Evolutionary conservation across 2,329 filamentous ascomycete genomes (phyloP).

Genomic region (Drechslerella coelobrocha): DNA sequence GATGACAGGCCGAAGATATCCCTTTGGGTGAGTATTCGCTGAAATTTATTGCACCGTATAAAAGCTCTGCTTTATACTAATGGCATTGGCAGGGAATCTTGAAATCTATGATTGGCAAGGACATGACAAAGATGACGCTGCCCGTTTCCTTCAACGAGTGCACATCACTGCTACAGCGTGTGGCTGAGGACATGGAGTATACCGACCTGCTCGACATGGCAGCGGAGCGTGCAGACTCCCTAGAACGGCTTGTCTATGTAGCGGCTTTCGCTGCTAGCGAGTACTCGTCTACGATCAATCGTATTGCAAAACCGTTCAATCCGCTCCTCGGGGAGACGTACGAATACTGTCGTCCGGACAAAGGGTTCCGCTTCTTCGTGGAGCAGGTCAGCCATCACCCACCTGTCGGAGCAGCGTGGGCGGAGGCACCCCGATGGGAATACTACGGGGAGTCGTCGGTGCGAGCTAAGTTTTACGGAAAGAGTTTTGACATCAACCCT

Average conservation of each 20-base stretch:
- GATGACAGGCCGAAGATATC: constrained; percentile 93
- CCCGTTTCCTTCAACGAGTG: constrained; percentile 99
- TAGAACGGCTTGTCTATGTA: constrained; percentile 91
- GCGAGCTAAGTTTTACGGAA: constrained; percentile 96
- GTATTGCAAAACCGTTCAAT: constrained; percentile 98
- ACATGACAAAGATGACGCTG: constrained; percentile 99
- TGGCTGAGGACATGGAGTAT: constrained; percentile 98
- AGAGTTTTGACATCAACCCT: constrained; percentile 95
- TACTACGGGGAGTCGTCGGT: constrained; percentile 97
- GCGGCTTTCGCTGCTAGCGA: constrained; percentile 95
- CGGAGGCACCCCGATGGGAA: constrained; percentile 91
- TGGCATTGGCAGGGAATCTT: constrained; percentile 74
- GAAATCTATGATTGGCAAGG: constrained; percentile 99
- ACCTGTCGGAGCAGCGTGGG: constrained; percentile 89
- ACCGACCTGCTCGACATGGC: constrained; percentile 88
- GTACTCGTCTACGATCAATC: constrained; percentile 94
- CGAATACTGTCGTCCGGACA: constrained; percentile 93
- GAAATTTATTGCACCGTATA: constrained; percentile 4
- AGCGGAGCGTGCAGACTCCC: constrained; percentile 81
- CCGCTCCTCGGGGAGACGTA: constrained; percentile 95
- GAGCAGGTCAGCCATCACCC: constrained; percentile 99
- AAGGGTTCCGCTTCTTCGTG: constrained; percentile 97
- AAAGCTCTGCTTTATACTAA: constrained; percentile 52
- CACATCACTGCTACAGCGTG: constrained; percentile 90
- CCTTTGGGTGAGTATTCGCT: constrained; percentile 76